These are phyloP conservation scores for Panus rudis DNA, from an alignment of 768 basidiomycete species.

Conservation along the genomic window DNA sequence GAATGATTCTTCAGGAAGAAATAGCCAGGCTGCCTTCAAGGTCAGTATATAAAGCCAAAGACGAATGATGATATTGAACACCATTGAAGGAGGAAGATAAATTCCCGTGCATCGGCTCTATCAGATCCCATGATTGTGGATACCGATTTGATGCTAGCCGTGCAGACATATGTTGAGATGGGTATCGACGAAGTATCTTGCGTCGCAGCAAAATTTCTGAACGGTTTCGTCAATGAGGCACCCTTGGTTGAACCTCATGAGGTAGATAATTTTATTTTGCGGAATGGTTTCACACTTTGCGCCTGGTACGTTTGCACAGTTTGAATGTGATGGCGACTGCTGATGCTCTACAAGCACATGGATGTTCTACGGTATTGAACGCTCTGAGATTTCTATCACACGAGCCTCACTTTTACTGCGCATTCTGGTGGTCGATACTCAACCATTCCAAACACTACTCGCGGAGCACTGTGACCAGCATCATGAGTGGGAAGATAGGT, in stretches of 20 bases:
- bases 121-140: constrained; percentile 59
- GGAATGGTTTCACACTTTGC: constrained; percentile 51
- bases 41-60: no score
- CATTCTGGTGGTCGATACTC: constrained; percentile 53
- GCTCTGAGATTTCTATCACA: constrained; percentile 43
- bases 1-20: constrained; percentile 43
- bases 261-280: constrained; percentile 65
- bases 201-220: constrained; percentile 55
- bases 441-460: constrained; percentile 51
- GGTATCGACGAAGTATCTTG: constrained; percentile 43
- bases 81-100: constrained; percentile 39
- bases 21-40: constrained; percentile 47
- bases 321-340: neutral
- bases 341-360: constrained; percentile 41
- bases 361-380: constrained; percentile 60
- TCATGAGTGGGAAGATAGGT: constrained; percentile 48
- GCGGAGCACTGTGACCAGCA: constrained; percentile 30
- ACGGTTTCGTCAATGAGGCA: constrained; percentile 51
- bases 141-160: constrained; percentile 44
- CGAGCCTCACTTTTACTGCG: constrained; percentile 53
- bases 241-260: constrained; percentile 59
- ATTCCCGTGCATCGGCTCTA: constrained; percentile 32
- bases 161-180: constrained; percentile 44
- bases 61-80: no score
- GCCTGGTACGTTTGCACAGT: constrained; percentile 40